Conservation (phyloP, 192 early-diverging fungal species). For the Lobosporangium transversale region DNA sequence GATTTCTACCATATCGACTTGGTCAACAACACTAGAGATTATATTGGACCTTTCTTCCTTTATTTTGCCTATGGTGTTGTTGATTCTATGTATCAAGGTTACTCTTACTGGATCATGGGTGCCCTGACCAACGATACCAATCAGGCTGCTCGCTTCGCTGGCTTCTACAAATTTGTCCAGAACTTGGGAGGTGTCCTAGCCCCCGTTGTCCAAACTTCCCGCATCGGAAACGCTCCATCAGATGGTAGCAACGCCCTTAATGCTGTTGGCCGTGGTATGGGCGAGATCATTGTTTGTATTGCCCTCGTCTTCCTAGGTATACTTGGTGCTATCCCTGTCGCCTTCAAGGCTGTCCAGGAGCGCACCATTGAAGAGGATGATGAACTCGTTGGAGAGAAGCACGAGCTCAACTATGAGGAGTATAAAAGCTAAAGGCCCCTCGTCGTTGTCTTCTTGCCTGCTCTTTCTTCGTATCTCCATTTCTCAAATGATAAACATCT, state of each 20-base stretch:
- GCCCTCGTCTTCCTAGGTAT: conserved; percentile 35
- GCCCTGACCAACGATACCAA: conserved; percentile 84
- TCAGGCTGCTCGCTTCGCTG: conserved; percentile 76
- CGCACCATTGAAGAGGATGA: conserved; percentile 35
- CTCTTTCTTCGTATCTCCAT: too few relatives aligned
- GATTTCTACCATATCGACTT: conserved; percentile 46
- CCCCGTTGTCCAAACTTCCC: conserved; percentile 37
- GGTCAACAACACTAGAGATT: conserved; percentile 35
- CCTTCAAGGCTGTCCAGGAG: conserved; percentile 39
- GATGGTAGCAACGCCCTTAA: conserved; percentile 21
- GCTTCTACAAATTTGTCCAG: conserved; percentile 53
- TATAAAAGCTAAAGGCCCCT: too few relatives aligned
- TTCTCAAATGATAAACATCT: too few relatives aligned
- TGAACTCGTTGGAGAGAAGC: conserved; percentile 30
- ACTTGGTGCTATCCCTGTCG: conserved; percentile 37
- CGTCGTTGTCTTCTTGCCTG: too few relatives aligned
- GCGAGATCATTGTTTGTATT: conserved; percentile 34
- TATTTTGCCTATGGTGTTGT: conserved; percentile 79
- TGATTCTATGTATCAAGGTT: conserved; percentile 87
- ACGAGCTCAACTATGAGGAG: conserved; percentile 30
- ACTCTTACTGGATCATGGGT: conserved; percentile 87
- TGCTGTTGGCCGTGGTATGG: conserved; percentile 22
- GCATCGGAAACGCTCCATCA: conserved; percentile 40
- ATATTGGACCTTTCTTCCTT: conserved; percentile 69
- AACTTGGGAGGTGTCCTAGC: conserved; percentile 53